A percentile compares a stretch with the other conserved stretches of the same genome.
These are phyloP conservation scores for Diphasiastrum complanatum DNA, from an alignment of 83 land plant genomes.

Conservation along the genomic window DNA sequence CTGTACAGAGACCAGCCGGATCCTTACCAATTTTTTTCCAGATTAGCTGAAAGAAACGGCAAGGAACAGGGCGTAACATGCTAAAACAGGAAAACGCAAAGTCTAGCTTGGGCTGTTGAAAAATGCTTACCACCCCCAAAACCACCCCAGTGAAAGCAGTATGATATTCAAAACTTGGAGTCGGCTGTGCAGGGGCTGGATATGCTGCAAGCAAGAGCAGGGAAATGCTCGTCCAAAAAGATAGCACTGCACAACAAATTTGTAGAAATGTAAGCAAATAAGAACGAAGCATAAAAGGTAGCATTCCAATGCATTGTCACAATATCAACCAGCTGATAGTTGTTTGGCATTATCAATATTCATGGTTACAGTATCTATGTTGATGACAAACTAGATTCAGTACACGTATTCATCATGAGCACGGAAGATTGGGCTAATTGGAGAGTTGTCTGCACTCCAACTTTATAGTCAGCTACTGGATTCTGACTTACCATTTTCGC, in stretches of 20 bases:
- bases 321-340: no score
- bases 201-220: constrained; percentile 77
- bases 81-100: not conserved
- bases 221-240: constrained; percentile 69
- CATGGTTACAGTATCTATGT: no score
- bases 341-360: no score
- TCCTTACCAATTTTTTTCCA: not conserved
- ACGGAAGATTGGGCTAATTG: not conserved
- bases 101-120: not conserved
- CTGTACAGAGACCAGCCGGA: not conserved
- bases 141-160: constrained; percentile 91
- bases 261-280: not conserved
- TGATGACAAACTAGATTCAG: no score
- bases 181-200: constrained; percentile 78
- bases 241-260: constrained; percentile 48
- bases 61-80: constrained; percentile 5
- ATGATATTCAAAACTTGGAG: constrained; percentile 91
- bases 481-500: constrained; percentile 68
- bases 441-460: not conserved
- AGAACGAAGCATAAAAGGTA: not conserved
- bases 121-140: constrained; percentile 74
- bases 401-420: no score
- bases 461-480: not conserved
- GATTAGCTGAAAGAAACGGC: not conserved
- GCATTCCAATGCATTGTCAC: not conserved